These are phyloP conservation scores for Pyrenula massariospora DNA, from an alignment of 495 filamentous ascomycete genomes.

Conservation along the genomic window DNA sequence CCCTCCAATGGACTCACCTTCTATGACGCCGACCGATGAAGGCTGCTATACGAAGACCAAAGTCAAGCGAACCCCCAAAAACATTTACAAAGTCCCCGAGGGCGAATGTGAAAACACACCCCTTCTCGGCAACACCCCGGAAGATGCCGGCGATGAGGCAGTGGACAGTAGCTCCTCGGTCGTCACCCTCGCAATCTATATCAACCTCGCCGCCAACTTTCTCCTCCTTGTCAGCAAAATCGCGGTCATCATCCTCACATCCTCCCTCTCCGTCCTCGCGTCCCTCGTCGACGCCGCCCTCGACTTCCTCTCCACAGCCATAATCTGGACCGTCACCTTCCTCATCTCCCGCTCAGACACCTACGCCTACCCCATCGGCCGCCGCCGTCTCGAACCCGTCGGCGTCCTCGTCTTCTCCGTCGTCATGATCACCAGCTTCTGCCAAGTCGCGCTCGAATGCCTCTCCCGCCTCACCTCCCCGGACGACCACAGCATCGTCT, in stretches of 20 bases:
- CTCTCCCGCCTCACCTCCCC: slow-evolving; percentile 49
- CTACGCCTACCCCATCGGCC: slow-evolving; percentile 73
- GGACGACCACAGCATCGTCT: slow-evolving; percentile 58
- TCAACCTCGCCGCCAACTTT: slow-evolving; percentile 78
- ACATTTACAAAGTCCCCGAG: slow-evolving; percentile 63
- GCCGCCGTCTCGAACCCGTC: slow-evolving; percentile 66
- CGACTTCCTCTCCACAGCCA: slow-evolving; percentile 77
- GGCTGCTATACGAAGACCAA: slow-evolving; percentile 21
- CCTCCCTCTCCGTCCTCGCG: slow-evolving; percentile 78
- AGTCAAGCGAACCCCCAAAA: slow-evolving; percentile 67
- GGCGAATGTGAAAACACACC: slow-evolving; percentile 43
- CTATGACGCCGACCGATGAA: slow-evolving; percentile 7
- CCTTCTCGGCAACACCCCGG: slow-evolving; percentile 30
- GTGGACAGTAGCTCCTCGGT: slow-evolving; percentile 53
- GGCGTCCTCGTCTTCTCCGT: slow-evolving; percentile 71
- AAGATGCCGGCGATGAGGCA: slow-evolving; percentile 20
- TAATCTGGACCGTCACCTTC: slow-evolving; percentile 71
- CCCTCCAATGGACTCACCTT: slow-evolving; percentile 3
- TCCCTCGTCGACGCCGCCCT: slow-evolving; percentile 80
- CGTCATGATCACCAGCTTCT: slow-evolving; percentile 80
- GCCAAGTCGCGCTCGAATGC: slow-evolving; percentile 70
- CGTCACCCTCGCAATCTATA: slow-evolving; percentile 68
- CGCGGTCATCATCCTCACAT: slow-evolving; percentile 63
- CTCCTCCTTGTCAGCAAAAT: slow-evolving; percentile 71
- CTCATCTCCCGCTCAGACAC: slow-evolving; percentile 66